phyloP scores from a whole-genome alignment of 257 asterid genomes.

The Solanum peruvianum region DNA sequence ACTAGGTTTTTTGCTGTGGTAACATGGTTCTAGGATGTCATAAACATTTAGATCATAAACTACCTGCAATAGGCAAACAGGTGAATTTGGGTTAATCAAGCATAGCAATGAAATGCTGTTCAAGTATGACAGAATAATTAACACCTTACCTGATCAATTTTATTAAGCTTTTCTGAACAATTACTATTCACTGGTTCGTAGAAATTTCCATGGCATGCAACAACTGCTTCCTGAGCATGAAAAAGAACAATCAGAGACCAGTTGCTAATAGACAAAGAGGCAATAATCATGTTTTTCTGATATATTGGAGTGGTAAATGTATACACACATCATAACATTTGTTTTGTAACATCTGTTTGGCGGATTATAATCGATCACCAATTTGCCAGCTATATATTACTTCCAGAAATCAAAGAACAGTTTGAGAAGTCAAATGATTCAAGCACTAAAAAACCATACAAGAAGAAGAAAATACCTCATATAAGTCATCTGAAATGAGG shows the following conservation, averaged over 20 bases:
- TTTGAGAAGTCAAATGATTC: background rate
- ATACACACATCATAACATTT: background rate
- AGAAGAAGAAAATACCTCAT: constrained; percentile 33
- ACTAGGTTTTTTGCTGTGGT: constrained; percentile 34
- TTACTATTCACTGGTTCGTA: constrained; percentile 28
- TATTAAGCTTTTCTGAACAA: constrained; percentile 42
- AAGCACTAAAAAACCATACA: background rate
- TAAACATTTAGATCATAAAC: constrained; percentile 51
- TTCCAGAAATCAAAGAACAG: background rate
- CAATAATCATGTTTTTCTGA: background rate
- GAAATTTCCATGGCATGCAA: constrained; percentile 60
- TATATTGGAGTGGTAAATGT: background rate
- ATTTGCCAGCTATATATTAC: background rate
- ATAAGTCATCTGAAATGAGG: constrained; percentile 72
- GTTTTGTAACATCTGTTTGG: background rate
- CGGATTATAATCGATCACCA: background rate
- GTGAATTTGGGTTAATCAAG: background rate
- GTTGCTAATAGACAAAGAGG: background rate
- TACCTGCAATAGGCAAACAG: constrained; percentile 31
- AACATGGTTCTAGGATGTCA: constrained; percentile 92
- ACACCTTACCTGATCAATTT: constrained; percentile 51
- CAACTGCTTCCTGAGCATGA: constrained; percentile 40
- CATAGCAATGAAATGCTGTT: background rate
- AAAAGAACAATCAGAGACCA: constrained; percentile 5
- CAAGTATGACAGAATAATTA: background rate